phyloP scores from a whole-genome alignment of 2,329 filamentous ascomycete species.

The Leptographium lundbergii region DNA sequence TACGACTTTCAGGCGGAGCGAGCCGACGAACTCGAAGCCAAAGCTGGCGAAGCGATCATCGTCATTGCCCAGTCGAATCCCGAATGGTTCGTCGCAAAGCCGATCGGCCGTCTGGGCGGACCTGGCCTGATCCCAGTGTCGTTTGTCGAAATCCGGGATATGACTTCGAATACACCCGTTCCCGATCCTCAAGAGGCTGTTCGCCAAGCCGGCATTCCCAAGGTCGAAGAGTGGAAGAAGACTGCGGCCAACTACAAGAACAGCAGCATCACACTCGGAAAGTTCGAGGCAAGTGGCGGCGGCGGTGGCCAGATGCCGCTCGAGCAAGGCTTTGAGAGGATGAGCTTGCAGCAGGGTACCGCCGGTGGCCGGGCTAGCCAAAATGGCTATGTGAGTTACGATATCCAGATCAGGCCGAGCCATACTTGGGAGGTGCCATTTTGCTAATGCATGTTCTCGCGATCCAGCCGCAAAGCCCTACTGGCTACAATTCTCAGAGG shows the following conservation, averaged over 20 bases:
- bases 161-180: slow-evolving; percentile 75
- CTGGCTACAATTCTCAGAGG: slow-evolving; percentile 18
- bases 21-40: slow-evolving; percentile 91
- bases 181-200: slow-evolving; percentile 76
- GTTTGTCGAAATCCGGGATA: slow-evolving; percentile 92
- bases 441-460: background rate
- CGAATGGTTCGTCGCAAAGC: slow-evolving; percentile 98
- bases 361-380: slow-evolving; percentile 28
- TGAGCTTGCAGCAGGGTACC: slow-evolving; percentile 55
- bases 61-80: slow-evolving; percentile 97
- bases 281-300: slow-evolving; percentile 56
- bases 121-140: slow-evolving; percentile 92
- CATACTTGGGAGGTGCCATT: background rate
- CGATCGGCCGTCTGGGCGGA: slow-evolving; percentile 92
- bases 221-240: slow-evolving; percentile 98
- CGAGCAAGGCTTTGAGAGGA: slow-evolving; percentile 60
- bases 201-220: slow-evolving; percentile 75
- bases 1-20: slow-evolving; percentile 94
- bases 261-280: slow-evolving; percentile 91
- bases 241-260: slow-evolving; percentile 99
- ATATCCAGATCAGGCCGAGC: background rate
- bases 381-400: slow-evolving; percentile 32
- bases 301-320: slow-evolving; percentile 38
- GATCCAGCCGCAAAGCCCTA: slow-evolving; percentile 20
- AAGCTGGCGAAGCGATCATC: slow-evolving; percentile 91